Percentiles rank a stretch among this genome's conserved stretches.
phyloP scores from a whole-genome alignment of 257 asterid genomes.

The Salvia splendens region DNA sequence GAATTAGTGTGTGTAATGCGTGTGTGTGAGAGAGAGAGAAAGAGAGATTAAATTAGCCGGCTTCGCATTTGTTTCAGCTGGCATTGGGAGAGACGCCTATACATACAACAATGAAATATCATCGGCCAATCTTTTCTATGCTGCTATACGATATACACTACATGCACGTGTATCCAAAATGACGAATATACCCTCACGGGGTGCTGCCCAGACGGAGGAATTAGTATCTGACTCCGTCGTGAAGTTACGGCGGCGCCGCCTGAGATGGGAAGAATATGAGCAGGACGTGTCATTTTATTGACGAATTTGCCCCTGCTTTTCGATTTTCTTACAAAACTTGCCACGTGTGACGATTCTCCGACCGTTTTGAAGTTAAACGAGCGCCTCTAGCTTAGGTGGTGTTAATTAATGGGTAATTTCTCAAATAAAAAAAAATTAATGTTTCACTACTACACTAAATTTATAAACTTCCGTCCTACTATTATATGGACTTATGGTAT shows the following conservation, averaged over 20 bases:
- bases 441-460: too few species aligned
- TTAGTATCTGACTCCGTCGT: conserved; percentile 30
- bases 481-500: too few species aligned
- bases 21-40: not conserved
- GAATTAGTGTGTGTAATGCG: too few species aligned
- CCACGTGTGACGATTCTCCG: too few species aligned
- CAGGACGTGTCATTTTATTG: not conserved
- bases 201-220: conserved; percentile 26
- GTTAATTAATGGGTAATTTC: too few species aligned
- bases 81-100: conserved; percentile 39
- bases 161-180: conserved; percentile 7
- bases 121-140: not conserved
- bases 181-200: conserved; percentile 38
- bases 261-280: not conserved
- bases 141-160: not conserved
- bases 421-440: too few species aligned
- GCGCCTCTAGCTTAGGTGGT: too few species aligned
- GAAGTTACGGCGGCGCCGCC: conserved; percentile 40
- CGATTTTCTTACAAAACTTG: too few species aligned
- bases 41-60: conserved; percentile 33
- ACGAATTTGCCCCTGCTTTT: too few species aligned
- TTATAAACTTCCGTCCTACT: too few species aligned
- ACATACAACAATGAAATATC: conserved; percentile 3
- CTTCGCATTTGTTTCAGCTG: conserved; percentile 30
- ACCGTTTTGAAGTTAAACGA: too few species aligned